Conservation (phyloP, 306 rosid genomes). For the Acacia acuminata region DNA sequence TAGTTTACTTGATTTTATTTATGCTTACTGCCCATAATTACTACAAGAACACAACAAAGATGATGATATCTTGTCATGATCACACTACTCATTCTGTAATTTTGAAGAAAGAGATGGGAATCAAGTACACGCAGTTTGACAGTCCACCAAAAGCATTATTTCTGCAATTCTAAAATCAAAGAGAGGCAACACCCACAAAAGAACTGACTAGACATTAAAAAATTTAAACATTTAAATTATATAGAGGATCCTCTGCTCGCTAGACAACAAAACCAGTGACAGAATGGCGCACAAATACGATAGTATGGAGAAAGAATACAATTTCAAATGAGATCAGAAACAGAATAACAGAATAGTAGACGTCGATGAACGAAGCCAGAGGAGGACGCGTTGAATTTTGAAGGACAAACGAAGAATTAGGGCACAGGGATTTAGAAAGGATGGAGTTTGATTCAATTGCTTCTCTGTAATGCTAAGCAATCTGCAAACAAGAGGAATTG, state of each 20-base stretch:
- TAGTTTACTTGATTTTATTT: neutral
- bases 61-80: neutral
- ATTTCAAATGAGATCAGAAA: neutral
- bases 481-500: neutral
- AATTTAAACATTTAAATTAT: neutral
- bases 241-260: neutral
- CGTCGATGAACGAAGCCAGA: too few species aligned
- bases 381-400: too few species aligned
- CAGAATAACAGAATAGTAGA: neutral
- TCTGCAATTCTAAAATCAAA: neutral
- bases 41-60: neutral
- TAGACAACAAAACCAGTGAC: neutral
- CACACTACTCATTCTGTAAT: neutral
- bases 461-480: neutral
- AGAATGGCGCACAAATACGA: conserved; percentile 7
- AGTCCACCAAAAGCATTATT: neutral
- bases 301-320: neutral
- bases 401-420: too few species aligned
- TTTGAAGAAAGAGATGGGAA: neutral
- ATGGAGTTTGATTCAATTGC: too few species aligned
- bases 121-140: neutral
- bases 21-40: neutral
- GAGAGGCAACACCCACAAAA: neutral
- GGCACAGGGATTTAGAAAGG: too few species aligned
- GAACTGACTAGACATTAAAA: neutral